Evolutionary conservation across 2,329 filamentous ascomycete species (phyloP), one percentile per base, ranked within the genome.

Genomic region (Acephala macrosclerotiorum): DNA sequence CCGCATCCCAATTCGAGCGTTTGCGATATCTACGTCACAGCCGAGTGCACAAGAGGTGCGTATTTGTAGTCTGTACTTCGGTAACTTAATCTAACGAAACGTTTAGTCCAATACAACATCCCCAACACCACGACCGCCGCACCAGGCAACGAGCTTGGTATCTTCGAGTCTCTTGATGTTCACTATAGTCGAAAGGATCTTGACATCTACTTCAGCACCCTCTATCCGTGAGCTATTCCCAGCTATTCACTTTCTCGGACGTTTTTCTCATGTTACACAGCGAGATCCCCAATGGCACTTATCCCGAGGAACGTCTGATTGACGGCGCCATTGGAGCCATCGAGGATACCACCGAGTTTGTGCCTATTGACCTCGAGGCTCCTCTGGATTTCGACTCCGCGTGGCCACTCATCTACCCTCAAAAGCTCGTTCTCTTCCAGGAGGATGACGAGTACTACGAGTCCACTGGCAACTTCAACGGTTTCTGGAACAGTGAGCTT

Each of bases 351-450:
- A 64, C 58, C 0, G 62, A 65, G 9, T 69, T 65, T 51, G 69
- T 71, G 6, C 66, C 70, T 4, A 70, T 67, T 33, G 65, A 71
- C 61, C 61, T 76, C 14, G 81, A 83, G 69, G 78, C 77, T 8
- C 76, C 80, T 55, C 73, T 84, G 8, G 82, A 84, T 71, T 81
- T 84, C 71, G 73, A 80, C 66, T 77, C 81, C 58, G 76, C 80
- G 1, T 80, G 80, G 62, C 80, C 82, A 0, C 78, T 84, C 58
- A 80, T 84, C 70, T 83, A 81, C 70, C 82, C 82, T 2, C 82
- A 84, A 66, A 81, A 79, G 47, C 75, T 78, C 6, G 76, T 81
- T n/a, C 75, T 84, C 49, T 84, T 80, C 72, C 81, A 84, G 72
- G 70, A 71, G 55, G 72, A 74, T 55, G 72, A 74, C 29, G 69